phyloP scores from a whole-genome alignment of 441 rosid species.

The Biscutella laevigata region DNA sequence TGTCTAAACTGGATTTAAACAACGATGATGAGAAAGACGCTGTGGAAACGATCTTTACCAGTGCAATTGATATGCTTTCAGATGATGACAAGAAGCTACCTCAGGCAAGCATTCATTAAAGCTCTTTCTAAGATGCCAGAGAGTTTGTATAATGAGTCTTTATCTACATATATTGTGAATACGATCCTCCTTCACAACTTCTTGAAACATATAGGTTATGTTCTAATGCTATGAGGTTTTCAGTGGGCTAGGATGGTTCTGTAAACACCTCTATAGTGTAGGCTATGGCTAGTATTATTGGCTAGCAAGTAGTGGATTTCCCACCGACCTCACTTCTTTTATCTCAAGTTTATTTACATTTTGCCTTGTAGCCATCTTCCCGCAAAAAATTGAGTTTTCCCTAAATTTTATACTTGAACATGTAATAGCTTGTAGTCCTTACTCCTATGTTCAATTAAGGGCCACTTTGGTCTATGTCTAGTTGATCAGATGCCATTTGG shows the following conservation, averaged over 20 bases:
- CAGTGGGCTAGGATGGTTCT: neutral
- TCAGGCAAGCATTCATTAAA: slow-evolving; percentile 58
- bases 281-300: neutral
- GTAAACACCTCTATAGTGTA: neutral
- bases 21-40: slow-evolving; percentile 79
- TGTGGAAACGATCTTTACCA: slow-evolving; percentile 78
- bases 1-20: slow-evolving; percentile 94
- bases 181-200: neutral
- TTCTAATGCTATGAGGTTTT: neutral
- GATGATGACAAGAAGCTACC: slow-evolving; percentile 98
- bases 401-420: neutral
- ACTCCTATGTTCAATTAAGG: neutral
- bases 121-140: slow-evolving; percentile 11
- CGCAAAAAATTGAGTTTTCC: neutral
- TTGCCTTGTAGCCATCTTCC: neutral
- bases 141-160: neutral
- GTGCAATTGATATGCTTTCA: slow-evolving; percentile 96
- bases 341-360: neutral
- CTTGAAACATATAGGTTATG: neutral
- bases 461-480: neutral
- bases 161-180: neutral
- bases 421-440: neutral
- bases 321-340: neutral
- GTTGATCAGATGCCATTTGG: neutral
- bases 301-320: neutral